Evolutionary conservation across 2,329 filamentous ascomycete genomes (phyloP), one percentile per base, ranked within the genome.

Genomic region (Xylogone sp.): DNA sequence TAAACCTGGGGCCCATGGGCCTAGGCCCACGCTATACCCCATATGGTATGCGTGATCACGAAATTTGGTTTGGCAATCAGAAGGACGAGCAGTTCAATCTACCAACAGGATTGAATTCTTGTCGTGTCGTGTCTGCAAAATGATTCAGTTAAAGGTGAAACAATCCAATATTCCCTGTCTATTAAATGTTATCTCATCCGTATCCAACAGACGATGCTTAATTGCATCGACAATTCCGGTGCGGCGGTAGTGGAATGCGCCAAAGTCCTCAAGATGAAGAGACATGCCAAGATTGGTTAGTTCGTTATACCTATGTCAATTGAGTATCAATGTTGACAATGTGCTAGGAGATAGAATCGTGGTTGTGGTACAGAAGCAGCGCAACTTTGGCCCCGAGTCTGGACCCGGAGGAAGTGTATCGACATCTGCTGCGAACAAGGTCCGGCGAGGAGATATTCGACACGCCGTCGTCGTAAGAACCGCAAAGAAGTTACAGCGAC

Each of bases 171-270:
- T 8, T 7, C 8, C 43, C 20, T 52, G 6, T 13, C 18, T 21
- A 49, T 24, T 39, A 6, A 48, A 3, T 16, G 12, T 19, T 18
- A 39, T 34, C 31, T 43, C n/a, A 43, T 21, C 31, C 7, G n/a
- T n/a, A 22, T 5, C 22, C 21, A 22, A 12, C 62, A 97, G 94
- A 88, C 92, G 69, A 90, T 99, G 83, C 83, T 99, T 65, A 97
- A 94, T 75, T 97, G 94, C 86, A 97, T 99, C 83, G 94, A 99
- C 86, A 99, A 68, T 79, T 97, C 94, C 59, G 94, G 94, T 69
- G 94, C 94, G 62, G 92, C 94, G 64, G 80, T 99, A 61, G 94
- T 97, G 74, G 94, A 99, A 77, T 99, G 94, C 75, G 89, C 88
- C 69, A 87, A 93, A 69, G 88, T 97, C 57, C 78, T 99, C 65